Percentiles rank a stretch among this genome's conserved stretches.
phyloP scores from a whole-genome alignment of 1,284 basidiomycete species.

The Mycena citricolor region DNA sequence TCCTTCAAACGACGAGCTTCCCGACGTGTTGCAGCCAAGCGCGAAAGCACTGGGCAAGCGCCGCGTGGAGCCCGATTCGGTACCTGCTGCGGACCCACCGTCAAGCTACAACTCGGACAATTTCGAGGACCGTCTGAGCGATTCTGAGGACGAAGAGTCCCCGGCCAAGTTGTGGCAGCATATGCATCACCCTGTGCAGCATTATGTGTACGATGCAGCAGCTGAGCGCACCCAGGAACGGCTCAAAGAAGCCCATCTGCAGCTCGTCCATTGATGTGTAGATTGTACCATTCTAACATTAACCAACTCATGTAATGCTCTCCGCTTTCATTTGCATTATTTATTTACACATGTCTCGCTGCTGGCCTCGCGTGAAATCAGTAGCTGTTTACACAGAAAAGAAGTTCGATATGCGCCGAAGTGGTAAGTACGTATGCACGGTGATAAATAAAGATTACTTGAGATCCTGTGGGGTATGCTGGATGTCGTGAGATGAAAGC shows the following conservation, averaged over 20 bases:
- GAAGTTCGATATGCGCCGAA: no score
- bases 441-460: no score
- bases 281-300: no score
- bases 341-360: neutral
- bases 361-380: neutral
- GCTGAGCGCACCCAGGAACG: slow-evolving; percentile 71
- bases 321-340: neutral
- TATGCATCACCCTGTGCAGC: slow-evolving; percentile 42
- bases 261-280: slow-evolving; percentile 16
- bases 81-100: neutral
- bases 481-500: no score
- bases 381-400: neutral
- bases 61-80: slow-evolving; percentile 47
- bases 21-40: slow-evolving; percentile 53
- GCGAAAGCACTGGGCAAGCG: slow-evolving; percentile 82
- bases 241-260: slow-evolving; percentile 42
- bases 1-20: slow-evolving; percentile 32
- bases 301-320: slow-evolving; percentile 1
- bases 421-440: no score
- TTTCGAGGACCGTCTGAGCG: slow-evolving; percentile 31
- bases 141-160: slow-evolving; percentile 32
- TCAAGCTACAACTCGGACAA: slow-evolving; percentile 5
- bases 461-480: no score
- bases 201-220: slow-evolving; percentile 81
- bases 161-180: slow-evolving; percentile 33